A percentile compares a stretch with the other conserved stretches of the same genome.
phyloP scores from a whole-genome alignment of 768 basidiomycete genomes.

The Grammothele lineata region DNA sequence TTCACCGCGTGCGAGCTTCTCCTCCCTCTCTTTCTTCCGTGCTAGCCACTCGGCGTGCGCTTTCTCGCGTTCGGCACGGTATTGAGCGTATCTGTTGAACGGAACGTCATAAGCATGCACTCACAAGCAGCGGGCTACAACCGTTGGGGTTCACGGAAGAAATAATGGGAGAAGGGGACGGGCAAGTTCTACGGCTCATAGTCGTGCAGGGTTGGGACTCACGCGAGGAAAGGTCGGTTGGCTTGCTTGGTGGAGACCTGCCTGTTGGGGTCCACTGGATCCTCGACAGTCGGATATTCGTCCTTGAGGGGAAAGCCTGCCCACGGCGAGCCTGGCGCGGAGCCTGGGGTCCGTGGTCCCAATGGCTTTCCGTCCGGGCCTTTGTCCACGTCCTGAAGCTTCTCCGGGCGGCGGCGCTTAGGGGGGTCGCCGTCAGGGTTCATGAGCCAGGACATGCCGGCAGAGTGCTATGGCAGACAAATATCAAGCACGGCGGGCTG shows the following conservation, averaged over 20 bases:
- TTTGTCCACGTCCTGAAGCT: slow-evolving; percentile 11
- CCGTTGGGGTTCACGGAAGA: no score
- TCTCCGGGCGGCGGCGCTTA: slow-evolving; percentile 18
- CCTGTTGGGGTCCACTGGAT: slow-evolving; percentile 61
- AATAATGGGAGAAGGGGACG: no score
- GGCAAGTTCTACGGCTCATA: slow-evolving; percentile 5
- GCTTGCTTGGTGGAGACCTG: slow-evolving; percentile 79
- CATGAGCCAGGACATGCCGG: slow-evolving; percentile 63
- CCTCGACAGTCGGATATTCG: slow-evolving; percentile 49
- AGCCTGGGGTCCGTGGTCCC: slow-evolving; percentile 9
- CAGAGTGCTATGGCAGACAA: neutral
- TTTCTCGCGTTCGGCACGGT: slow-evolving; percentile 55
- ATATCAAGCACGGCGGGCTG: slow-evolving; percentile 1
- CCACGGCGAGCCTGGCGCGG: slow-evolving; percentile 22
- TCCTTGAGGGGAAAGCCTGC: slow-evolving; percentile 27
- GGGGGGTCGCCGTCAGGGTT: slow-evolving; percentile 33
- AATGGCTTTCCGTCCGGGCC: slow-evolving; percentile 15
- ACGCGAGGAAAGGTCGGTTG: slow-evolving; percentile 84
- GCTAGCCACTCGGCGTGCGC: slow-evolving; percentile 62
- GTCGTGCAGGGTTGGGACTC: slow-evolving; percentile 28
- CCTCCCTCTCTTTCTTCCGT: slow-evolving; percentile 67
- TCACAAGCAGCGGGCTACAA: no score
- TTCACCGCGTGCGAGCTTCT: slow-evolving; percentile 71
- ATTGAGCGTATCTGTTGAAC: slow-evolving; percentile 56
- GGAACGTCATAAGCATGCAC: neutral